Base-by-base conservation (phyloP, 2,329 filamentous ascomycete species). In the Harringtonia lauricola region DNA sequence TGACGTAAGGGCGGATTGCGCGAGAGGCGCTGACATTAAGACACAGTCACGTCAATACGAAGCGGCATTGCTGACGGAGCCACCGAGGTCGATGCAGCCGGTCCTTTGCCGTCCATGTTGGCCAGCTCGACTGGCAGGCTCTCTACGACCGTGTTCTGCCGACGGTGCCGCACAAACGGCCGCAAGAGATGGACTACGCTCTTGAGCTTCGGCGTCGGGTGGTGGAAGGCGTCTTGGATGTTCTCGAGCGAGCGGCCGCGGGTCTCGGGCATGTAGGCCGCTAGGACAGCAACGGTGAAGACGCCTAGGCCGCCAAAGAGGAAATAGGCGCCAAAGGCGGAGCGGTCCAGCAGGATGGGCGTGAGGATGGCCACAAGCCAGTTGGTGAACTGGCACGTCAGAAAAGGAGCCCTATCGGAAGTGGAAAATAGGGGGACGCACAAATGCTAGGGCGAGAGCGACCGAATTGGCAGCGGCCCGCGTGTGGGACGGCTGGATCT, bases 401-500 rank as follows among this genome's bases (percentile, higher is more conserved):
- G 29, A 18, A 18, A n/a, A n/a, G n/a, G n/a, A n/a, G n/a, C n/a
- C n/a, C n/a, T n/a, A n/a, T n/a, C n/a, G n/a, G n/a, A n/a, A n/a
- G n/a, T n/a, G 14, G 15, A 14, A 31, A 36, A n/a, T 19, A 8
- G n/a, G n/a, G n/a, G n/a, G n/a, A 26, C 24, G 6, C 24, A 56
- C 53, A 30, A 56, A 58, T 36, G 51, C 53, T 9, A 57, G 43
- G 1, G 55, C 58, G 51, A 72, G 64, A 0, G 70, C 71, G 5
- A 77, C 50, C 43, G 66, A 70, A 13, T 68, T 74, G 4, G 72
- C 74, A 0, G 68, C 66, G 1, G 73, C 74, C 6, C 76, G 63
- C 0, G 72, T 78, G 33, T 67, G 59, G 4, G 65, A 62, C 0
- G 73, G 72, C 49, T 79, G 74, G 31, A 79, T 78, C 57, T 80